Base-by-base conservation (phyloP, 2,329 filamentous ascomycete species). In the Arthrocladium fulminans region DNA sequence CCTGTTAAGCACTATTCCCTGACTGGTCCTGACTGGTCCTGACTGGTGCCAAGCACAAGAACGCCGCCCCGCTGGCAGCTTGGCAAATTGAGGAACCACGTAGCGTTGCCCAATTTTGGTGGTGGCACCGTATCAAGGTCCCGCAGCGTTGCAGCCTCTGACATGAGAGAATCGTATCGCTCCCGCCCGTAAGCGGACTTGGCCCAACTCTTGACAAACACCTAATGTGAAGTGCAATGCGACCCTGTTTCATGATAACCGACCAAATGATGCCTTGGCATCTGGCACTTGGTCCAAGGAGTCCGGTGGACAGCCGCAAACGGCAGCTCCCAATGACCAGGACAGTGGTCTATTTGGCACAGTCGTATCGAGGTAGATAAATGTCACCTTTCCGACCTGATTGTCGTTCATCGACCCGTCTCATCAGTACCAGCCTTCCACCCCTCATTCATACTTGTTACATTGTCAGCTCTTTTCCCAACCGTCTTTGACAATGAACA, bases 121-220 rank as follows among this genome's bases (percentile, higher is more conserved):
- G 19, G 7, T 22, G 7, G 7, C 27, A 13, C 13, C 27, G 27
- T 13, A 29, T 29, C 27, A 15, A 19, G 40, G 15, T 29, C 4
- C 23, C 4, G 9, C 8, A 7, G 20, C 7, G 8, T 23, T 17
- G 17, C 29, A 24, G 17, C 43, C 43, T 37, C 10, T 37, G 23
- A 45, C 17, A 37, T 37, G 13, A 45, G 8, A 35, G 43, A 35
- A 37, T 22, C 17, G 2, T 45, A 45, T 45, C 29, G 12, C 17
- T 17, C 20, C 43, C 43, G 43, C 43, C 37, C 29, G 2, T 37
- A 45, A 45, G 43, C 43, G 29, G 4, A 2, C 43, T 45, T 45
- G 43, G 43, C 43, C 13, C 19, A 17, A 22, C 3, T 37, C 27
- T 35, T 20, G 19, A 45, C 29, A 35, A 24, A 35, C 32, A 20